These are phyloP conservation scores for Fusarium graminum DNA, from an alignment of 2,329 filamentous ascomycete species.

Conservation along the genomic window DNA sequence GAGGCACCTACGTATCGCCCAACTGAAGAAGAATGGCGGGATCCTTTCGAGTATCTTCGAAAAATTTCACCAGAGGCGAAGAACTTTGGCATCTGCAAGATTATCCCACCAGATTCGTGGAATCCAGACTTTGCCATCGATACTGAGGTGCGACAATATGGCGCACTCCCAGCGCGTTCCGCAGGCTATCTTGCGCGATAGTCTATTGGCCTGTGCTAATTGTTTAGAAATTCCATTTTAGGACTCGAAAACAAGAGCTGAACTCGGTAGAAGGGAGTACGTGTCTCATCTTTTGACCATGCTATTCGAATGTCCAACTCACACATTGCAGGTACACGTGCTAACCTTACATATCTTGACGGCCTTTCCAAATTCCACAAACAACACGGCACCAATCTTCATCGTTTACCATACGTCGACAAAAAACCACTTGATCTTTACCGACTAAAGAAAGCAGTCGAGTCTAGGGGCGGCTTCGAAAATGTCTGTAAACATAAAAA, in stretches of 20 bases:
- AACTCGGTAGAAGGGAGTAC: slow-evolving; percentile 98
- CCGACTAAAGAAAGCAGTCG: slow-evolving; percentile 95
- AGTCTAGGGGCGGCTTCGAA: slow-evolving; percentile 93
- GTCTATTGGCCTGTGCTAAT: slow-evolving; percentile 27
- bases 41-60: slow-evolving; percentile 92
- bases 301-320: slow-evolving; percentile 44
- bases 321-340: slow-evolving; percentile 80
- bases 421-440: slow-evolving; percentile 97
- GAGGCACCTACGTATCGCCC: slow-evolving; percentile 93
- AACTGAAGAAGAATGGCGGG: slow-evolving; percentile 93
- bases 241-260: slow-evolving; percentile 93
- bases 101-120: slow-evolving; percentile 94
- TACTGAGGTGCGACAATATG: slow-evolving; percentile 77
- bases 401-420: slow-evolving; percentile 94
- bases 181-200: slow-evolving; percentile 9
- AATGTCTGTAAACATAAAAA: slow-evolving; percentile 98
- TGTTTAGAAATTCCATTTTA: slow-evolving; percentile 90
- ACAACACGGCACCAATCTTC: slow-evolving; percentile 93
- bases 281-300: slow-evolving; percentile 51
- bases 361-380: slow-evolving; percentile 97
- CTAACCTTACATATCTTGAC: slow-evolving; percentile 95
- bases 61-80: slow-evolving; percentile 89
- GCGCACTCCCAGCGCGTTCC: slow-evolving; percentile 20
- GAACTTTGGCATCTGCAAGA: slow-evolving; percentile 93
- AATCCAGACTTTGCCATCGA: slow-evolving; percentile 96